Evolutionary conservation across 257 asterid species (phyloP), one percentile per base, ranked within the genome.

Genomic region (Vinca minor): DNA sequence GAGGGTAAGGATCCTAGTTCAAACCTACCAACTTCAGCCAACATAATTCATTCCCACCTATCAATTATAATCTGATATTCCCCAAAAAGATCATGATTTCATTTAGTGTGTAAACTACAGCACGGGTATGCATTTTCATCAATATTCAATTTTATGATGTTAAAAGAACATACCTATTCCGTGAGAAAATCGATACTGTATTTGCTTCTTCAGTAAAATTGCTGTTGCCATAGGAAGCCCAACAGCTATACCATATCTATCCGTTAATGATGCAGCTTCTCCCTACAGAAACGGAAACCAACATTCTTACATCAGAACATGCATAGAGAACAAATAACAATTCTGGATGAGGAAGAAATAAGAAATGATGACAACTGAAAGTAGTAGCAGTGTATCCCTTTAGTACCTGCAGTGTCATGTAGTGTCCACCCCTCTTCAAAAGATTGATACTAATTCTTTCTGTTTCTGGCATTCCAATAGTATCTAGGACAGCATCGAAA

Each of bases 401-500:
- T 95, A 25, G 48, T 28, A 62, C 66, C 66, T 62, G 66, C 82
- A 93, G 63, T 29, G 97, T 93, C 99, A 93, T 89, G 80, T 93
- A 93, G 69, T 87, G 88, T 35, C 99, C 99, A 45, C 97, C 96
- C 84, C 84, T 89, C 85, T 71, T 89, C 81, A 93, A 79, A 74
- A 85, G 85, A 78, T 76, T 80, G 61, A 87, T 74, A 45, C 92
- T 87, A 41, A 81, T 72, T 72, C 78, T 89, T 77, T 93, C 99
- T 1, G 95, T 89, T 80, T 93, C 97, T 1, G 86, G 87, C 56
- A 73, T 75, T 25, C 99, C 99, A 64, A 93, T 81, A 38, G 99
- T 93, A 77, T 93, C 99, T 65, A 93, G 69, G 45, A 93, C 92
- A 41, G 97, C 97, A 83, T 93, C 97, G 64, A 89, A 93, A 74